phyloP scores from a whole-genome alignment of 108 stramenopile species.

The Pseudonitzschia pungens region DNA sequence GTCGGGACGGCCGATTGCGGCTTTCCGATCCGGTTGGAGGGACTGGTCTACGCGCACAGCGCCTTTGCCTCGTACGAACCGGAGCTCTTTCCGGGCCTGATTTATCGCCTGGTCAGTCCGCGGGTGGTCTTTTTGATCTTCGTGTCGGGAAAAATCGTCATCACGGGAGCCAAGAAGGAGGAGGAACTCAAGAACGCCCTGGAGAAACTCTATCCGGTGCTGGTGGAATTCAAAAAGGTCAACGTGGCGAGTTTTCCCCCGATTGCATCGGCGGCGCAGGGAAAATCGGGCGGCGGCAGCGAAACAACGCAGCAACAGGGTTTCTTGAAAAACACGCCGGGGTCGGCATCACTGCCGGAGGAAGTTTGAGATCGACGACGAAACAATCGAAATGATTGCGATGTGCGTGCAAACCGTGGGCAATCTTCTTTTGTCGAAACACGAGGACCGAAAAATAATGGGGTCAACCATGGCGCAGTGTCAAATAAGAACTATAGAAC shows the following conservation, averaged over 20 bases:
- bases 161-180: constrained; percentile 88
- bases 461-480: no score
- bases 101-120: constrained; percentile 92
- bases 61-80: constrained; percentile 94
- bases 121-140: constrained; percentile 95
- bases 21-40: constrained; percentile 98
- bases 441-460: no score
- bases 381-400: no score
- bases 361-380: constrained; percentile 11
- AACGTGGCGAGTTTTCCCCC: constrained; percentile 29
- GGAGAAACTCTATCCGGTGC: constrained; percentile 72
- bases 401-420: no score
- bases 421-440: no score
- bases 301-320: constrained; percentile 5
- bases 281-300: background rate
- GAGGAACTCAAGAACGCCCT: constrained; percentile 66
- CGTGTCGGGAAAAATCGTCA: constrained; percentile 93
- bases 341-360: constrained; percentile 3
- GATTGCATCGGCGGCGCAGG: constrained; percentile 10
- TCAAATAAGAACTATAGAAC: no score
- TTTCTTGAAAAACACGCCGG: background rate
- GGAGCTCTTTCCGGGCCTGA: constrained; percentile 98
- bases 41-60: constrained; percentile 90
- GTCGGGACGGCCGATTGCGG: constrained; percentile 93
- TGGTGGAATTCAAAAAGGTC: constrained; percentile 79